Conservation (phyloP, 2,329 filamentous ascomycete species). For the Cladosporium sp. region DNA sequence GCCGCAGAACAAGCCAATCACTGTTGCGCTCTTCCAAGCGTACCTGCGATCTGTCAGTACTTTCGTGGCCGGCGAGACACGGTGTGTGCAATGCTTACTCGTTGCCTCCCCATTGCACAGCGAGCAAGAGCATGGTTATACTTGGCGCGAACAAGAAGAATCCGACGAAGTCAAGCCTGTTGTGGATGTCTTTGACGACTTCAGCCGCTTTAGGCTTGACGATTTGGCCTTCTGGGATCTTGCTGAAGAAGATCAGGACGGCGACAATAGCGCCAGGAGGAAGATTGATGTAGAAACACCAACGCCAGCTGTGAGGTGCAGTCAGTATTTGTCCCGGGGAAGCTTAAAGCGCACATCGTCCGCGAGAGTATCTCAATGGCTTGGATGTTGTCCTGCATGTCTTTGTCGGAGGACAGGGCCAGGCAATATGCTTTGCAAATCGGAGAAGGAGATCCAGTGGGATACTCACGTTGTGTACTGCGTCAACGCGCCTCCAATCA, state of each 20-base stretch:
- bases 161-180: slow-evolving; percentile 40
- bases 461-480: slow-evolving; percentile 21
- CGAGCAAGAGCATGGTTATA: slow-evolving; percentile 40
- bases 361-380: not conserved
- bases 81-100: slow-evolving; percentile 19
- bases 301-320: slow-evolving; percentile 13
- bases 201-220: slow-evolving; percentile 23
- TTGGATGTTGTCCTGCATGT: not conserved
- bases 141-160: slow-evolving; percentile 39
- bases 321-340: not conserved
- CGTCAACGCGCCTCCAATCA: slow-evolving; percentile 22
- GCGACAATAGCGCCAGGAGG: slow-evolving; percentile 44
- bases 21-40: slow-evolving; percentile 36
- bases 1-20: slow-evolving; percentile 41
- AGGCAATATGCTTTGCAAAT: not conserved
- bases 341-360: not conserved
- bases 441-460: not conserved
- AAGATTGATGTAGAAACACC: slow-evolving; percentile 46
- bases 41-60: slow-evolving; percentile 4
- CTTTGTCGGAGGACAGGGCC: not conserved
- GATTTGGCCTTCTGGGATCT: slow-evolving; percentile 32
- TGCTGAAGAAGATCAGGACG: slow-evolving; percentile 34
- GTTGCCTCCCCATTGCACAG: slow-evolving; percentile 40
- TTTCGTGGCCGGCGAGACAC: not conserved
- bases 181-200: slow-evolving; percentile 32